These are phyloP conservation scores for Colletotrichum acutatum DNA, from an alignment of 2,329 filamentous ascomycete species.

Conservation along the genomic window DNA sequence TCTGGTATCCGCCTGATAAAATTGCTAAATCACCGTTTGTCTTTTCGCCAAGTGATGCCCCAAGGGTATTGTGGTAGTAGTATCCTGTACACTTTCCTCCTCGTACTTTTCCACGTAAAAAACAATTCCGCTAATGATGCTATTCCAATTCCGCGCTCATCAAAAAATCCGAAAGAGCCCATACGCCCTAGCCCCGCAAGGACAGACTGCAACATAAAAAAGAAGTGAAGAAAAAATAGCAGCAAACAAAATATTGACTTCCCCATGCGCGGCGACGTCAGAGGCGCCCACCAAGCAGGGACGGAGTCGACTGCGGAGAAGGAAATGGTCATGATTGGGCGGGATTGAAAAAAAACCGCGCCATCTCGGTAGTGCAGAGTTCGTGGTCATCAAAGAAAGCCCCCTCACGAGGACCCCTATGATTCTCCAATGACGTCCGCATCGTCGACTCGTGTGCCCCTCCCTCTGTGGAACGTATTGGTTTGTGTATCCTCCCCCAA, in stretches of 20 bases:
- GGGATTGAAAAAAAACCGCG: background rate
- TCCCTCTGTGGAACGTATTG: background rate
- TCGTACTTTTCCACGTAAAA: background rate
- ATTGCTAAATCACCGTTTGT: background rate
- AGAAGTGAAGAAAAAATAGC: background rate
- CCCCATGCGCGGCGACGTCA: constrained; percentile 31
- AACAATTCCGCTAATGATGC: constrained; percentile 1
- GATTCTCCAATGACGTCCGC: constrained; percentile 27
- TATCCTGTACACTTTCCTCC: background rate
- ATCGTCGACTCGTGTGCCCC: constrained; percentile 7
- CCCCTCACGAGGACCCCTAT: constrained; percentile 26
- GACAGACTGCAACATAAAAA: background rate
- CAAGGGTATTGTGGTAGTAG: constrained; percentile 8
- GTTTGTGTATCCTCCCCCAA: background rate
- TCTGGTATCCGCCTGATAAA: background rate
- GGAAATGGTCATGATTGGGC: background rate
- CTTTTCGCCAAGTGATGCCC: background rate
- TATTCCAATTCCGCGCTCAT: constrained; percentile 8
- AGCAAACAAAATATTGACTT: background rate
- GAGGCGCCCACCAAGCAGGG: background rate
- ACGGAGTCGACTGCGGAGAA: background rate
- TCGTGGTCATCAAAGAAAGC: background rate
- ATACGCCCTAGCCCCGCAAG: background rate
- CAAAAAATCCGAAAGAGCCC: background rate
- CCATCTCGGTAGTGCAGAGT: background rate